Evolutionary conservation across 2,329 filamentous ascomycete genomes (phyloP), one percentile per base, ranked within the genome.

Genomic region (Claviceps africana): DNA sequence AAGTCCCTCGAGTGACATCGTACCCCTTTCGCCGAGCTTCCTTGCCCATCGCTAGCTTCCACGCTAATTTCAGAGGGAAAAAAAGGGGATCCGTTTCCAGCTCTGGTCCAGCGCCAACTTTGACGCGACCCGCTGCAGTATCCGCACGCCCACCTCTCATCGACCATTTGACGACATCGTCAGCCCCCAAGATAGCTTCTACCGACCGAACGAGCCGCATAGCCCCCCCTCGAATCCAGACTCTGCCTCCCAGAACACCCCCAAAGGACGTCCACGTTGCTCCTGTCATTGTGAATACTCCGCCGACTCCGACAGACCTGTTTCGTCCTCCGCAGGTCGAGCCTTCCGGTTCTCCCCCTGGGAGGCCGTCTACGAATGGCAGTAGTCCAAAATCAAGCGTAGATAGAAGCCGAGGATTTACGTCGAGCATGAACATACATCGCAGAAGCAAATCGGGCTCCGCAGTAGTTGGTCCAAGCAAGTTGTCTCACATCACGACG

Each of bases 401-500:
- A 57, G 72, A 77, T 74, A 77, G 82, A 56, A 75, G 79, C 46
- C 81, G 83, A 57, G 25, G 31, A n/a, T 72, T 79, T 39, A 77
- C 81, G 58, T 81, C 79, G 61, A 84, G 78, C 62, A 86, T 87
- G 79, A 87, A 83, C 69, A 79, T 83, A 53, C 86, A 90, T 55
- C 68, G 73, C 61, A 71, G 76, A 58, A 65, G 64, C 55, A 72
- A 73, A 62, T 75, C 81, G 73, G 71, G 71, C 62, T 78, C 76
- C 56, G 68, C 67, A 55, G 75, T 67, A 53, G 69, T 82, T 56
- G 77, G 76, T 44, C 90, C 89, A 33, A 96, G 89, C 75, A 96
- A 94, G 69, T 76, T 96, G 39, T 95, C 90, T 33, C 89, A 79
- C 57, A 82, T 82, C 48, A 82, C 82, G 57, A 76, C 78, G 51